A percentile compares a stretch with the other conserved stretches of the same genome.
These are phyloP conservation scores for Trametes pubescens DNA, from an alignment of 1,284 basidiomycete species.

Conservation along the genomic window DNA sequence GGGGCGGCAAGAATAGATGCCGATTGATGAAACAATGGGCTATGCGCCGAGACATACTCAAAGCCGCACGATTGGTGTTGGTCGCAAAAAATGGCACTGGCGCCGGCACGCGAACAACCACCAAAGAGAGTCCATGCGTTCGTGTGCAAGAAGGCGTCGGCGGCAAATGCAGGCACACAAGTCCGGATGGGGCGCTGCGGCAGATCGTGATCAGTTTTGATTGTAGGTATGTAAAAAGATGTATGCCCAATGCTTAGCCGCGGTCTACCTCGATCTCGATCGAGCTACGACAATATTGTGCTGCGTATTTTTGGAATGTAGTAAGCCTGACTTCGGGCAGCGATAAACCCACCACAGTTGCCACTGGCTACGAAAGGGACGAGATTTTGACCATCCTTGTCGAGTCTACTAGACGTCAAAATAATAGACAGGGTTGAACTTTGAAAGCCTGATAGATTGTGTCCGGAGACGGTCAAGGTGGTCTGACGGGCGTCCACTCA, in stretches of 20 bases:
- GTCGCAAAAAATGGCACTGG: constrained; percentile 9
- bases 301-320: background rate
- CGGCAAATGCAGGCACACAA: constrained; percentile 9
- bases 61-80: constrained; percentile 14
- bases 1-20: constrained; percentile 19
- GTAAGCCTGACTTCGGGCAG: background rate
- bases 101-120: constrained; percentile 11
- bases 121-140: constrained; percentile 7
- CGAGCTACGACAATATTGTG: background rate
- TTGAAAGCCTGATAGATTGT: background rate
- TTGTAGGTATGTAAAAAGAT: constrained; percentile 25
- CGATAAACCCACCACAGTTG: background rate
- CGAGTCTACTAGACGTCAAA: background rate
- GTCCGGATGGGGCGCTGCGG: constrained; percentile 12
- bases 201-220: constrained; percentile 23
- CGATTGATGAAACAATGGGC: constrained; percentile 21
- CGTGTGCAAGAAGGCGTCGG: background rate
- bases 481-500: background rate
- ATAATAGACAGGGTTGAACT: background rate
- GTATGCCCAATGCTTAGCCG: constrained; percentile 12
- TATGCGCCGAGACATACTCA: constrained; percentile 23
- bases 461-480: background rate
- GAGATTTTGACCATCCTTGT: no score
- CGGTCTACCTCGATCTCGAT: constrained; percentile 9
- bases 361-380: background rate